These are phyloP conservation scores for Brasilioporus rufonigricans DNA, from an alignment of 768 basidiomycete genomes.

Conservation along the genomic window DNA sequence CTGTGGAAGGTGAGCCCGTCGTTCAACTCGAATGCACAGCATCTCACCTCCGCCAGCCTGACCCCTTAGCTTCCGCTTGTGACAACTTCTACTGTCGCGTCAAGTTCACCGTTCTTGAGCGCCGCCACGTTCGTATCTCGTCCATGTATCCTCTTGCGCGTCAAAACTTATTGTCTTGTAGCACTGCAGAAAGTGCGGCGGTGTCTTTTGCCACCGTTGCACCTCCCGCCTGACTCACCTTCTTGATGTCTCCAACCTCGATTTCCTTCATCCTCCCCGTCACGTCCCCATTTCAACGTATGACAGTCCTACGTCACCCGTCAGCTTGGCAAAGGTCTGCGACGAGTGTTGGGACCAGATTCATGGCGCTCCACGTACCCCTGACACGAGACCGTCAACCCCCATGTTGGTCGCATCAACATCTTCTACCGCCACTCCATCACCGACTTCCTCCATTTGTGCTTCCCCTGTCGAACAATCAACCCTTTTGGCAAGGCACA, in stretches of 20 bases:
- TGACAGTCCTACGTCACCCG: conserved; percentile 58
- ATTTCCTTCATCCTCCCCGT: conserved; percentile 70
- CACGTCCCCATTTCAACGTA: conserved; percentile 57
- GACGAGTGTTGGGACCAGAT: conserved; percentile 78
- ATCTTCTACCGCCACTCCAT: conserved; percentile 31
- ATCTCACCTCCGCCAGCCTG: conserved; percentile 45
- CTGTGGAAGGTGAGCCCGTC: conserved; percentile 66
- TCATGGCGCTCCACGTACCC: conserved; percentile 50
- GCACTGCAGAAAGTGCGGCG: conserved; percentile 87
- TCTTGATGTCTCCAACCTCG: conserved; percentile 69
- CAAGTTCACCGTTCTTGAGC: conserved; percentile 65
- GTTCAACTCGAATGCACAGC: not conserved
- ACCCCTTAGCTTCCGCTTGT: conserved; percentile 58
- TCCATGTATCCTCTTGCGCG: not conserved
- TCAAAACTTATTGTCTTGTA: conserved; percentile 30
- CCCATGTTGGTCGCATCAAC: conserved; percentile 36
- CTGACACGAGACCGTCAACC: conserved; percentile 36
- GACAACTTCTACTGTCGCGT: conserved; percentile 72
- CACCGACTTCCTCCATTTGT: conserved; percentile 35
- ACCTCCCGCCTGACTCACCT: conserved; percentile 58
- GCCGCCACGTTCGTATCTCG: conserved; percentile 61
- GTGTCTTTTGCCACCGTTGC: conserved; percentile 68
- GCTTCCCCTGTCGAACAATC: conserved; percentile 32
- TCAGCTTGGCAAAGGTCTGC: conserved; percentile 63
- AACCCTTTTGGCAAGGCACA: conserved; percentile 14